Evolutionary conservation across 495 filamentous ascomycete species (phyloP).

Genomic region (Aspergillus ellipticus): DNA sequence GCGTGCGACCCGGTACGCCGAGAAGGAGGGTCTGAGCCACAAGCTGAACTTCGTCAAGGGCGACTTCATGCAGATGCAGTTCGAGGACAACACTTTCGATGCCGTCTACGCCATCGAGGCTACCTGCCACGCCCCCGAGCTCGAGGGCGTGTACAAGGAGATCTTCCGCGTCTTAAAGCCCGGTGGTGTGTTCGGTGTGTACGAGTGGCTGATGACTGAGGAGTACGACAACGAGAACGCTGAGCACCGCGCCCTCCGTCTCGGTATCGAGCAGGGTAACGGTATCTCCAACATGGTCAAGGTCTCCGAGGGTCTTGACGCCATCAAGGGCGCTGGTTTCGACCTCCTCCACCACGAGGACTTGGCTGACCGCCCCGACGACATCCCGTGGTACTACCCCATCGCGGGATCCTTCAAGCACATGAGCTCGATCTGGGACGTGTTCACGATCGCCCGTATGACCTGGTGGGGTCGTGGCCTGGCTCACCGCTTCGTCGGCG

Average conservation of each 20-base stretch:
- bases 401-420: constrained; percentile 78
- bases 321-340: constrained; percentile 88
- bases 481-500: constrained; percentile 76
- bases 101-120: constrained; percentile 98
- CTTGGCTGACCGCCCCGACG: constrained; percentile 75
- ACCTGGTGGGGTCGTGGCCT: constrained; percentile 75
- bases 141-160: constrained; percentile 92
- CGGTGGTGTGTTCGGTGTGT: constrained; percentile 93
- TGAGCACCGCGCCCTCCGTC: constrained; percentile 83
- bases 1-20: constrained; percentile 81
- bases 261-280: constrained; percentile 94
- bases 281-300: constrained; percentile 99
- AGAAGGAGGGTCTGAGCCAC: constrained; percentile 72
- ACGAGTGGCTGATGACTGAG: constrained; percentile 99
- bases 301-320: constrained; percentile 75
- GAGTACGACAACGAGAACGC: constrained; percentile 86
- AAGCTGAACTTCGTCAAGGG: constrained; percentile 91
- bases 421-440: constrained; percentile 73
- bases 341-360: constrained; percentile 84
- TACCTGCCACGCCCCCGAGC: constrained; percentile 88
- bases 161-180: constrained; percentile 96
- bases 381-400: constrained; percentile 93
- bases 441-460: constrained; percentile 85
- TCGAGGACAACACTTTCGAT: constrained; percentile 87
- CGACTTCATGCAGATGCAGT: constrained; percentile 99